Evolutionary conservation across 768 basidiomycete genomes (phyloP), one percentile per base, ranked within the genome.

Genomic region (Suillus paluster): DNA sequence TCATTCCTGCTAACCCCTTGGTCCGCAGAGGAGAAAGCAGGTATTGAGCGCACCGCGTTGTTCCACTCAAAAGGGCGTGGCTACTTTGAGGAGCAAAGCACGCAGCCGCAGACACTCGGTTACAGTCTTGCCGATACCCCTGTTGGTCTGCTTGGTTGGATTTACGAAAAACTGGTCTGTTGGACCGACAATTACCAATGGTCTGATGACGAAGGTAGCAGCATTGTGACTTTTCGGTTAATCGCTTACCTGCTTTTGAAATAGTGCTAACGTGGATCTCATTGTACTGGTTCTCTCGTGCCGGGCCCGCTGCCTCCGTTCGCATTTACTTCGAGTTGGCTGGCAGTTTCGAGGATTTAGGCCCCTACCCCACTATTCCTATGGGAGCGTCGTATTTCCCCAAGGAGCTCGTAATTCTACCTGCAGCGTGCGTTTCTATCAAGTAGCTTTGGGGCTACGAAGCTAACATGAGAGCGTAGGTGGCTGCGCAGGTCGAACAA

Each of bases 361-460:
- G 33, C 14, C 59, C 36, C 33, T 25, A 53, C 49, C 39, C 59
- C 4, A 38, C 59, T 15, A 41, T 59, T 41, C 59, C 60, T 93
- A 94, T 74, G 92, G 92, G 4, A 83, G 90, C 5, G 91, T 91
- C 71, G 76, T 94, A 64, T 62, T 84, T 68, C 68, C 69, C 27
- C 91, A 93, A 70, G 90, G 93, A 30, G 81, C 82, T n/a, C 82
- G 76, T 59, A 92, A 92, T 69, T 92, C 92, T 75, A 78, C 78
- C 60, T 4, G 11, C 23, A 39, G 44, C 30, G 56, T 61, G 36
- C 15, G 60, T 59, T 5, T 57, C 58, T 17, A 11, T 27, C 4
- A 4, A 11, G 30, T 1, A 33, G 9, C 4, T 59, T 25, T 27
- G 5, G 19, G 14, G 59, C 21, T 33, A 36, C 19, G n/a, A 38